A percentile compares a stretch with the other conserved stretches of the same genome.
Evolutionary conservation across 352 stramenopile genomes (phyloP).

Genomic region (Phytopythium chamaehyphon): DNA sequence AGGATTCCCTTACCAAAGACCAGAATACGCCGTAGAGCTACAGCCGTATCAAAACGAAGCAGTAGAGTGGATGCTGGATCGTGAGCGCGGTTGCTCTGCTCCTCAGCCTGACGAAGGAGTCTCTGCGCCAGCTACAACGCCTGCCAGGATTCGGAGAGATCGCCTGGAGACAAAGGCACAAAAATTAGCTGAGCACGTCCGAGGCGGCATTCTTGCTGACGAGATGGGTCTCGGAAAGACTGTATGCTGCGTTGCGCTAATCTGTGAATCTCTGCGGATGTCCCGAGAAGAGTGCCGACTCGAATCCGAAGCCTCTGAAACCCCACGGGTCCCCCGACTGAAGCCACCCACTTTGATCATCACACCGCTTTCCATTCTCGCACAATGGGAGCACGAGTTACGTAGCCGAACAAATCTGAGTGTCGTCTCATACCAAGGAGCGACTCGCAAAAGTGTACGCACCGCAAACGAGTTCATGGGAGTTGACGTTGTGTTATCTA

Average conservation of each 20-base stretch:
- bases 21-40: constrained; percentile 57
- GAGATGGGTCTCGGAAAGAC: constrained; percentile 91
- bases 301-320: constrained; percentile 11
- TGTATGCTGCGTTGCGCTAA: constrained; percentile 80
- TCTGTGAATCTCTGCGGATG: constrained; percentile 58
- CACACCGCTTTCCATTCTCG: constrained; percentile 80
- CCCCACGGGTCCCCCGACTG: constrained; percentile 25
- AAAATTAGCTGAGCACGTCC: constrained; percentile 36
- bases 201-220: constrained; percentile 81
- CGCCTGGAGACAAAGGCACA: constrained; percentile 27
- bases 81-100: constrained; percentile 23
- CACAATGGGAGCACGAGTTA: constrained; percentile 82
- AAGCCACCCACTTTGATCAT: constrained; percentile 72
- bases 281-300: constrained; percentile 24
- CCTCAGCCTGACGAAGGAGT: background rate
- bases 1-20: constrained; percentile 35
- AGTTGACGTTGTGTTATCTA: constrained; percentile 73
- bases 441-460: constrained; percentile 53
- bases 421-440: constrained; percentile 72
- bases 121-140: background rate
- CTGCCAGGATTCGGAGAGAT: constrained; percentile 12
- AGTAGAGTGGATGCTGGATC: constrained; percentile 86
- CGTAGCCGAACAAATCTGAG: constrained; percentile 72
- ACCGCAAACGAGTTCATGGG: constrained; percentile 75
- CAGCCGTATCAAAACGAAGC: constrained; percentile 82